phyloP scores from a whole-genome alignment of 352 stramenopile genomes.

The Phytophthora nicotianae region DNA sequence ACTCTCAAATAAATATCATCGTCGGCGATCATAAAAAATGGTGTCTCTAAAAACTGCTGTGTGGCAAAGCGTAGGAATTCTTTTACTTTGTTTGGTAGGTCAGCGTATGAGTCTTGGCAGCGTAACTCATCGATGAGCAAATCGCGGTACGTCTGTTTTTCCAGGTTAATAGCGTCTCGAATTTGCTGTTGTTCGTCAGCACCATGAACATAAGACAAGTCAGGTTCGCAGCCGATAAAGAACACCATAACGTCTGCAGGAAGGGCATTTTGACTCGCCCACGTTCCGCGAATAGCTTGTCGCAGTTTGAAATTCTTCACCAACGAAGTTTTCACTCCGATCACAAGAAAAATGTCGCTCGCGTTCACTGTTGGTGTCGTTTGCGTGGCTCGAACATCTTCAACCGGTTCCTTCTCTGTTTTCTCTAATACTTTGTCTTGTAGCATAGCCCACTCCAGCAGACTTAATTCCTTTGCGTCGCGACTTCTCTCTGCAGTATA shows the following conservation, averaged over 20 bases:
- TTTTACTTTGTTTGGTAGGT: not conserved
- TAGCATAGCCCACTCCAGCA: not conserved
- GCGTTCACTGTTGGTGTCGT: not conserved
- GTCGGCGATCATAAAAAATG: not conserved
- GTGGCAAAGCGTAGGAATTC: not conserved
- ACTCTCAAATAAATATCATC: slow-evolving; percentile 2
- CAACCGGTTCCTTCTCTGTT: not conserved
- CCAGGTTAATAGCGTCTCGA: not conserved
- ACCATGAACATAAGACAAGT: not conserved
- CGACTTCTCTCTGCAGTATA: not conserved
- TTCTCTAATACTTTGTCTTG: not conserved
- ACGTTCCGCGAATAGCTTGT: not conserved
- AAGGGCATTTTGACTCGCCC: not conserved
- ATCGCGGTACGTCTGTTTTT: not conserved
- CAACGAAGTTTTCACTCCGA: not conserved
- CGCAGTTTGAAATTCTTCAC: not conserved
- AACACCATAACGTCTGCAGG: not conserved
- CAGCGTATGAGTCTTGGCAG: not conserved
- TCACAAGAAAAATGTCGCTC: not conserved
- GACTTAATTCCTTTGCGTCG: not conserved
- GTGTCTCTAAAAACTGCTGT: not conserved
- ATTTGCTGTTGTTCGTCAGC: not conserved
- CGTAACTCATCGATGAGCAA: not conserved
- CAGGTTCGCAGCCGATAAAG: not conserved
- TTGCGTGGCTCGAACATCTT: not conserved